Evolutionary conservation across 306 rosid species (phyloP), one percentile per base, ranked within the genome.

Genomic region (Acacia confusa): DNA sequence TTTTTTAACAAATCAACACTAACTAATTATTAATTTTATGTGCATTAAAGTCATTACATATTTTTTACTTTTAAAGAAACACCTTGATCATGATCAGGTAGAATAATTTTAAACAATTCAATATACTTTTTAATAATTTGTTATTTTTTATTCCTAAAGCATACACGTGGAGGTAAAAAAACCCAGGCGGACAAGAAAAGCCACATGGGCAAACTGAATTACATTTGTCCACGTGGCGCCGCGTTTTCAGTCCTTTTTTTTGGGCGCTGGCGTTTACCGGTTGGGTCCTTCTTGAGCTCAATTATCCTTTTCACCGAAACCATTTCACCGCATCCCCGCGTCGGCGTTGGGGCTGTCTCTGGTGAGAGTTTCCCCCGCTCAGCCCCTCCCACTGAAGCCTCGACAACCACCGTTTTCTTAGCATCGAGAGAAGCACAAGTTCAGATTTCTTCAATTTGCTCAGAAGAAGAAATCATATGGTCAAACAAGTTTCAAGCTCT

Each of bases 211-310:
- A 60, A 65, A 75, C 75, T 14, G 3, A 71, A 79, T n/a, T n/a
- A n/a, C n/a, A n/a, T 57, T 11, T 19, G 27, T 78, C 90, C 82
- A 88, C 86, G 87, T 90, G 88, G 89, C 91, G 87, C 92, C 95
- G 98, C 95, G 94, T 94, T 86, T 83, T 80, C 40, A 16, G 15
- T 63, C 61, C 50, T 55, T 69, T 60, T 55, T 69, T 60, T 65
- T 41, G 27, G 68, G 50, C 92, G 81, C 84, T 89, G 85, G 88
- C 95, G 95, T 92, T 92, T 88, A 94, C 98, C 86, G 82, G 91
- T 81, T 72, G 71, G 6, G 79, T 61, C 88, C 38, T 73, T 25
- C 77, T 40, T 78, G 76, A n/a, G 30, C 36, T 67, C 9, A 19
- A 36, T 13, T 25, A 48, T 30, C 25, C 17, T 16, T 22, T n/a